Percentiles rank a stretch among this genome's conserved stretches.
phyloP scores from a whole-genome alignment of 768 basidiomycete species.

The Mycena rebaudengoi region DNA sequence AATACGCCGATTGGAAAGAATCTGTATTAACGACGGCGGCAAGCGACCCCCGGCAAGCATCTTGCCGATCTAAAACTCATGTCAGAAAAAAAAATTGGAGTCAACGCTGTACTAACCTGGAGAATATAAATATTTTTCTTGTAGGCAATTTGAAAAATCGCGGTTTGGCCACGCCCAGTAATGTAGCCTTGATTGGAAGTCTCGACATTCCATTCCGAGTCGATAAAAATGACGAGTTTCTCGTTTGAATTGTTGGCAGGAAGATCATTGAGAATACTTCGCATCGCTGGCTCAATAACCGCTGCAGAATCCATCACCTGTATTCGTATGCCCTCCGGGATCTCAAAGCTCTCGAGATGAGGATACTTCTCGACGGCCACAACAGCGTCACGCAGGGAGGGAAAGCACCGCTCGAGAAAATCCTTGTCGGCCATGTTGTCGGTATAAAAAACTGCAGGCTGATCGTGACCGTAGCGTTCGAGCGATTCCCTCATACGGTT shows the following conservation, averaged over 20 bases:
- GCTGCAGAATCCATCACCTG: background rate
- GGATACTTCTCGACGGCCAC: slow-evolving; percentile 33
- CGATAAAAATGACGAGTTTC: background rate
- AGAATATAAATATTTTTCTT: background rate
- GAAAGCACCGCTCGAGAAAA: slow-evolving; percentile 22
- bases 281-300: background rate
- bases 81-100: background rate
- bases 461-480: slow-evolving; percentile 7
- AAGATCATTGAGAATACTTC: background rate
- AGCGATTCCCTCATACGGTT: background rate
- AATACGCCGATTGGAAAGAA: background rate
- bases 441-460: slow-evolving; percentile 20
- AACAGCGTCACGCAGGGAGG: slow-evolving; percentile 33
- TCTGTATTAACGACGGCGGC: background rate
- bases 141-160: slow-evolving; percentile 4
- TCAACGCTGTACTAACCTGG: background rate
- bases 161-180: background rate
- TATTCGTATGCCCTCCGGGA: background rate
- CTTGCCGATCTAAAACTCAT: background rate
- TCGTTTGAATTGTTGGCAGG: background rate
- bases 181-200: background rate
- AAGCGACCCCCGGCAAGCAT: background rate
- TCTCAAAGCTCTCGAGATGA: slow-evolving; percentile 16
- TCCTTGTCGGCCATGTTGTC: slow-evolving; percentile 30
- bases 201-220: slow-evolving; percentile 16